Base-by-base conservation (phyloP, 305 asterid genomes). In the Petunia hybrid region DNA sequence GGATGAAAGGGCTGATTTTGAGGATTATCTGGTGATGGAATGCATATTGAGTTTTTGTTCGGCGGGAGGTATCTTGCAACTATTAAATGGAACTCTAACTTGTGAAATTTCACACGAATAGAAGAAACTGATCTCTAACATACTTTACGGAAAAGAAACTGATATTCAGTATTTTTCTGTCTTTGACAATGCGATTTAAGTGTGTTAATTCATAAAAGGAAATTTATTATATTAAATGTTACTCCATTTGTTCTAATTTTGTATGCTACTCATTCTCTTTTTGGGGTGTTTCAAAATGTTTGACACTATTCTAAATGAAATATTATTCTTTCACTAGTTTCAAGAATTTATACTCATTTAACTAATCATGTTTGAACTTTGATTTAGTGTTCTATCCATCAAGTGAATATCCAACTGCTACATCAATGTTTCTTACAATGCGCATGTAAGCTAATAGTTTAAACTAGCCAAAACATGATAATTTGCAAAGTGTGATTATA, bases 21-120 rank as follows among this genome's bases (percentile, higher is more conserved):
- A 13, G 12, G 57, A 10, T 51, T 51, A 51, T 51, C 57, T 51
- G 57, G 57, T 51, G 57, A 51, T 51, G 57, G 57, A 22, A 74
- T 74, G 64, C 48, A 53, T 53, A 8, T 53, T 51, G 62, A 74
- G 35, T 53, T 53, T 53, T 69, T n/a, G 51, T 70, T 74, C 39
- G 45, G 36, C 2, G 8, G 46, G 53, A 64, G 14, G 78, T 51
- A 48, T 5, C 14, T 38, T 51, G 64, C 10, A 36, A 74, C 64
- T 74, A 53, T 51, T 35, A 36, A 53, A 64, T 74, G 64, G 48
- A 53, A 7, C 2, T 6, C 36, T 53, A 36, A 74, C 78, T 55
- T 53, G 48, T 74, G 79, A 74, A 74, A 70, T 55, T 12, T 14
- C 41, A 74, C 57, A 36, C 13, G 36, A 74, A 36, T 53, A 74